Base-by-base conservation (phyloP, 768 basidiomycete genomes). In the Lactarius vividus region DNA sequence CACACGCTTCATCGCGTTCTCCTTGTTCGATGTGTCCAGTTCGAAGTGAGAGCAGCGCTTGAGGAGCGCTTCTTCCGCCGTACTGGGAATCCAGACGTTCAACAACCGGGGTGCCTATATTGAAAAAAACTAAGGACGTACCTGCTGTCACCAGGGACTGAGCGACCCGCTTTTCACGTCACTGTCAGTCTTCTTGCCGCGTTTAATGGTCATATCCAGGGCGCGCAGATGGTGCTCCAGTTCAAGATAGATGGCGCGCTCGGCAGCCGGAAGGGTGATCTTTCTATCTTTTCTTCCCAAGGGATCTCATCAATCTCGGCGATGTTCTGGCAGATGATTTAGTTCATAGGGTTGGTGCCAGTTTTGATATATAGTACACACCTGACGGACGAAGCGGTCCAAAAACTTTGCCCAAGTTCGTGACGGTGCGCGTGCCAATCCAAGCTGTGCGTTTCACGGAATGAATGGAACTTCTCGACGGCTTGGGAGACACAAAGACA, bases 231-330 rank as follows among this genome's bases (percentile, higher is more conserved):
- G 91, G 70, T 98, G 96, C 70, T 96, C 94, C 10, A 98, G 83
- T 73, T 98, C 96, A 37, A 96, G 82, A 75, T 98, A 97, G 68
- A 98, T 94, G 0, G 94, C 92, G 9, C 91, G 90, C 75, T 97
- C 96, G 0, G 96, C 93, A 7, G 95, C 94, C 15, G 96, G 95
- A 10, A 96, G 86, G 52, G 83, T 77, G 29, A 96, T 85, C 31
- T 80, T 70, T 87, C 81, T 33, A 87, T 77, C 63, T 89, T 79
- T 65, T 82, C 83, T 0, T 82, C 82, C 78, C 87, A 92, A 1
- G 91, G 90, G 63, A 98, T 98, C 77, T 98, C 96, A 66, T 95
- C 94, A 63, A 97, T 98, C 77, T 98, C 96, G 10, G 96, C 94
- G 59, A 96, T 87, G 72, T 97, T 97, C 89, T 97, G 71, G 10